These are phyloP conservation scores for Trichoderma hamatum DNA, from an alignment of 2,329 filamentous ascomycete genomes.

Conservation along the genomic window DNA sequence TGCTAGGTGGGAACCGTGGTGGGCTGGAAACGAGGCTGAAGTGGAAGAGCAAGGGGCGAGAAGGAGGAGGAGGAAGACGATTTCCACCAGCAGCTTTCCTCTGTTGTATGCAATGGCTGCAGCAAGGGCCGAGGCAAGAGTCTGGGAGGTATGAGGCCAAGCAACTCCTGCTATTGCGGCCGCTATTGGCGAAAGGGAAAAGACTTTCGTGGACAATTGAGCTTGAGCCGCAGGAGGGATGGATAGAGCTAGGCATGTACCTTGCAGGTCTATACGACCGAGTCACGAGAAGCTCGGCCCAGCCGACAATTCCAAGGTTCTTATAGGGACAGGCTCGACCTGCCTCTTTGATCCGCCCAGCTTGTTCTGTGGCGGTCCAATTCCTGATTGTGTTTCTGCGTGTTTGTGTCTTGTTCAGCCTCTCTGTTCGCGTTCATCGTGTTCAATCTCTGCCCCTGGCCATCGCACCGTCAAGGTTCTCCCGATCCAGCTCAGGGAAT, in stretches of 20 bases:
- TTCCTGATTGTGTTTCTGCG: background rate
- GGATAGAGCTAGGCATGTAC: background rate
- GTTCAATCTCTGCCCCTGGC: constrained; percentile 4
- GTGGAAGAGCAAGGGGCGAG: background rate
- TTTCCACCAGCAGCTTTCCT: background rate
- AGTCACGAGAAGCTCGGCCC: background rate
- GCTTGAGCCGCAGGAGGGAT: background rate
- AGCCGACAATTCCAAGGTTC: background rate
- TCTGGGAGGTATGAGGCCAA: background rate
- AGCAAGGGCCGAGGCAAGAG: background rate
- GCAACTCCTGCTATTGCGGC: background rate
- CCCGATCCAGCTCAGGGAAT: background rate
- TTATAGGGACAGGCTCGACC: background rate
- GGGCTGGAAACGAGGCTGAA: background rate
- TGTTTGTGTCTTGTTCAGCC: background rate
- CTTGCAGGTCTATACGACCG: background rate
- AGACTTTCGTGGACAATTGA: background rate
- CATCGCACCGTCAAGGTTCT: constrained; percentile 7
- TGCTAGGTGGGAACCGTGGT: background rate
- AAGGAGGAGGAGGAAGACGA: background rate
- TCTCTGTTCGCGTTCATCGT: background rate
- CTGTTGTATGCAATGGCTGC: background rate
- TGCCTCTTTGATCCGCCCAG: constrained; percentile 1
- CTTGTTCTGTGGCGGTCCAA: background rate
- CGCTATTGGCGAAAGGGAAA: background rate